Evolutionary conservation across 1,284 basidiomycete species (phyloP), one percentile per base, ranked within the genome.

Genomic region (Boletellus deceptivus): DNA sequence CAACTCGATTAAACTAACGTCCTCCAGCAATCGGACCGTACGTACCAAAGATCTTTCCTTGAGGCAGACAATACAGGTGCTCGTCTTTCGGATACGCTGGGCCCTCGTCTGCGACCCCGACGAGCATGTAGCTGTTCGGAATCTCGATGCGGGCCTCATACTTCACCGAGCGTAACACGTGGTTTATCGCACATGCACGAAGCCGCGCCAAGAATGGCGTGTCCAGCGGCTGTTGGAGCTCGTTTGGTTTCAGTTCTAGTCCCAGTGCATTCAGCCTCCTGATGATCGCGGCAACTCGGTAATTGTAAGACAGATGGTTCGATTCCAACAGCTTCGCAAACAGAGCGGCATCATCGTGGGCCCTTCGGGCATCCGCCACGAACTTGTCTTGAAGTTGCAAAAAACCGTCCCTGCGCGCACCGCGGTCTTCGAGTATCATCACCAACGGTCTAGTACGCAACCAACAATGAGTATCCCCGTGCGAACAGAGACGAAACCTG

Each of bases 21-120:
- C 20, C 38, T n/a, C 33, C 45, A 49, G 38, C 16, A 17, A 46
- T 22, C 24, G 14, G 3, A 38, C n/a, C 33, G 41, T 3, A 57
- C 68, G 57, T 59, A 85, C 86, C 86, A 57, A 79, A 89, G 6
- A 89, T 82, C 54, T 84, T 68, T 0, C 75, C 78, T 53, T 77
- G 74, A 4, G 65, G 63, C 17, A 88, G 62, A n/a, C 58, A 70
- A 57, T 72, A 84, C 1, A 86, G 77, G 53, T 84, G 74, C 40
- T 77, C 83, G 11, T 67, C 70, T 11, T 60, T 59, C 49, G 70
- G 68, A 55, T 89, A 86, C 1, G 79, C 75, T 3, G 80, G 77
- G 2, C 86, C 86, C 69, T 90, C 89, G 60, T 90, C 89, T 6
- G 86, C 84, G n/a, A 91, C 75, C 3, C 89, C 89, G 17, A 90